A percentile compares a stretch with the other conserved stretches of the same genome.
Evolutionary conservation across 2,329 filamentous ascomycete genomes (phyloP).

Genomic region (Alternaria longipes): DNA sequence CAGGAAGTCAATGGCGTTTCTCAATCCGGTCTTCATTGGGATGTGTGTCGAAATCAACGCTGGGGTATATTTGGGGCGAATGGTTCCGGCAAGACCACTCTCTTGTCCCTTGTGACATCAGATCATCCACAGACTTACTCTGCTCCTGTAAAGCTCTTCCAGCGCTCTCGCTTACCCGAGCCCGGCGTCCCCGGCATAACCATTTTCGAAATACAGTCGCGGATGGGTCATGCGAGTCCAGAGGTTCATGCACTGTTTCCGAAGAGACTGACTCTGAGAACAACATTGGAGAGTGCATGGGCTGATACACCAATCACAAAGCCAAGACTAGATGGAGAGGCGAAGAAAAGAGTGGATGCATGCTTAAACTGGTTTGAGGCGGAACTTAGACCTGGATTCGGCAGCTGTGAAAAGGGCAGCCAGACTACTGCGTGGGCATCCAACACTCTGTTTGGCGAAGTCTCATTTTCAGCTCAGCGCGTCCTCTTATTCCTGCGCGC

Average conservation of each 20-base stretch:
- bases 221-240: conserved; percentile 91
- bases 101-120: conserved; percentile 90
- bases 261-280: conserved; percentile 74
- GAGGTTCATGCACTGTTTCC: conserved; percentile 96
- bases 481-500: conserved; percentile 79
- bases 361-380: conserved; percentile 78
- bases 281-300: conserved; percentile 86
- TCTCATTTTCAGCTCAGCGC: conserved; percentile 84
- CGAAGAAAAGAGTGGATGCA: conserved; percentile 70
- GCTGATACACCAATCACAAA: conserved; percentile 83
- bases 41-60: conserved; percentile 80
- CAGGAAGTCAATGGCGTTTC: conserved; percentile 63
- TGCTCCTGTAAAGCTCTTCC: conserved; percentile 86
- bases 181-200: conserved; percentile 78
- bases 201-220: conserved; percentile 89
- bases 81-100: conserved; percentile 93
- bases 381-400: conserved; percentile 71
- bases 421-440: conserved; percentile 69
- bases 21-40: conserved; percentile 79
- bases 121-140: conserved; percentile 96
- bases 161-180: conserved; percentile 79
- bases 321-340: conserved; percentile 69
- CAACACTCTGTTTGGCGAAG: conserved; percentile 72
- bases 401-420: conserved; percentile 10
- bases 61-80: conserved; percentile 96